phyloP scores from a whole-genome alignment of 805 yeast genomes.

The Yamadazyma phyllophila region DNA sequence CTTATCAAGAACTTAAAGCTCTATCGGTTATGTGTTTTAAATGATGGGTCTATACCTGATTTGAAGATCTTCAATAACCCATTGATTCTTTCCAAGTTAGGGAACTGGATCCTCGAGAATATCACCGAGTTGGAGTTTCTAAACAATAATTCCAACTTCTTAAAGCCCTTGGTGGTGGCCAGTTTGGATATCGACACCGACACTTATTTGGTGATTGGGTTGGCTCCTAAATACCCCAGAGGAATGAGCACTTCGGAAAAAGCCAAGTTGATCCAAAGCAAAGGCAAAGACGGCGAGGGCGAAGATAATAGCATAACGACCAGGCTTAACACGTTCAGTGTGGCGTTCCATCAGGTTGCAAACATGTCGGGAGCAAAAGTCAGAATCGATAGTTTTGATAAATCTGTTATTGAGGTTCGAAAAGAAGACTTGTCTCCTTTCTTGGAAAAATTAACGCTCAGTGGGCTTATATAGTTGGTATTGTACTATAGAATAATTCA shows the following conservation, averaged over 20 bases:
- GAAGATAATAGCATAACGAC: constrained; percentile 46
- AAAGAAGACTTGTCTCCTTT: constrained; percentile 87
- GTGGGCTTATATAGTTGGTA: constrained; percentile 46
- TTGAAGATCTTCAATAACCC: constrained; percentile 80
- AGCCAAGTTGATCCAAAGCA: constrained; percentile 28
- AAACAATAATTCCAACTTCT: constrained; percentile 38
- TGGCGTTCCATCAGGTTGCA: constrained; percentile 89
- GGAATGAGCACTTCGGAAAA: constrained; percentile 36
- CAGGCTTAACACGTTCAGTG: constrained; percentile 77
- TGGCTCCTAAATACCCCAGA: constrained; percentile 76
- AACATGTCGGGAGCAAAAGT: constrained; percentile 81
- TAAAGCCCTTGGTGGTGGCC: constrained; percentile 84
- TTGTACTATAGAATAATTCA: constrained; percentile 1
- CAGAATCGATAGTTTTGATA: constrained; percentile 90
- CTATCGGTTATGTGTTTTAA: constrained; percentile 82
- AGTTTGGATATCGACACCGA: constrained; percentile 69
- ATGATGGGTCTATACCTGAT: constrained; percentile 76
- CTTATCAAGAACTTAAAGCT: constrained; percentile 74
- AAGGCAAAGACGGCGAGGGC: constrained; percentile 15
- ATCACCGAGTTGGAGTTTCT: constrained; percentile 71
- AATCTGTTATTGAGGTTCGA: constrained; percentile 85
- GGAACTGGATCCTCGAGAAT: constrained; percentile 88
- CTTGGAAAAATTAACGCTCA: constrained; percentile 74
- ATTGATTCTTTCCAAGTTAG: constrained; percentile 75
- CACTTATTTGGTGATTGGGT: constrained; percentile 83